phyloP scores from a whole-genome alignment of 2,329 filamentous ascomycete genomes.

The Fusarium cyanostomum region DNA sequence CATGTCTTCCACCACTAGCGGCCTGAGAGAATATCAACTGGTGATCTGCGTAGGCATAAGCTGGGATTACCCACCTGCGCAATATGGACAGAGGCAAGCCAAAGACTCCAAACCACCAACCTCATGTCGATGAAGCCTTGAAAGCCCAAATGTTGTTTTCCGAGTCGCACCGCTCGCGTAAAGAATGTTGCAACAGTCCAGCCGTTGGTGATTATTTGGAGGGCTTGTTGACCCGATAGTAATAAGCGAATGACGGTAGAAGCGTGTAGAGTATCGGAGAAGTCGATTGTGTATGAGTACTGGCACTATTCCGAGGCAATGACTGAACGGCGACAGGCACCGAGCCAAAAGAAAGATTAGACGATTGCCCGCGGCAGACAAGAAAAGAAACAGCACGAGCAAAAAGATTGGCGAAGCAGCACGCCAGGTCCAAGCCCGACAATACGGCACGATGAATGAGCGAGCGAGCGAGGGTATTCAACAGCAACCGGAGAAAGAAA shows the following conservation, averaged over 20 bases:
- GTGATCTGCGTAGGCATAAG: not conserved
- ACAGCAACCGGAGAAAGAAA: slow-evolving; percentile 12
- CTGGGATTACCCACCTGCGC: slow-evolving; percentile 25
- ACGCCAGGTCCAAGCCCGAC: slow-evolving; percentile 34
- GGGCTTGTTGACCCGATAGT: not conserved
- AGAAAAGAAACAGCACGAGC: slow-evolving; percentile 15
- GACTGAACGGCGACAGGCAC: slow-evolving; percentile 14
- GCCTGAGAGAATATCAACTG: slow-evolving; percentile 23
- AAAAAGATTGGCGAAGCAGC: slow-evolving; percentile 11
- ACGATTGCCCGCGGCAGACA: slow-evolving; percentile 38
- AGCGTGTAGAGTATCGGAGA: not conserved
- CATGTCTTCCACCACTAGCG: slow-evolving; percentile 21
- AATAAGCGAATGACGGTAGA: slow-evolving; percentile 20
- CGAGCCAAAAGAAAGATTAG: slow-evolving; percentile 13
- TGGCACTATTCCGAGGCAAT: slow-evolving; percentile 4
- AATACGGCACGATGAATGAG: slow-evolving; percentile 20
- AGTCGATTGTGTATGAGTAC: not conserved
- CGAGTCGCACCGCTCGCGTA: slow-evolving; percentile 13
- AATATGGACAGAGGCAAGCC: slow-evolving; percentile 33
- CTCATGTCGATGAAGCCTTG: slow-evolving; percentile 21
- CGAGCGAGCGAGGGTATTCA: slow-evolving; percentile 29
- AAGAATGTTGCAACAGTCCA: slow-evolving; percentile 40
- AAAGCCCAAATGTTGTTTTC: not conserved
- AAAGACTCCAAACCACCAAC: slow-evolving; percentile 14
- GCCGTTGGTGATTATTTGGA: slow-evolving; percentile 28